Conservation (phyloP, 2,329 filamentous ascomycete species). For the Aspergillus persii region DNA sequence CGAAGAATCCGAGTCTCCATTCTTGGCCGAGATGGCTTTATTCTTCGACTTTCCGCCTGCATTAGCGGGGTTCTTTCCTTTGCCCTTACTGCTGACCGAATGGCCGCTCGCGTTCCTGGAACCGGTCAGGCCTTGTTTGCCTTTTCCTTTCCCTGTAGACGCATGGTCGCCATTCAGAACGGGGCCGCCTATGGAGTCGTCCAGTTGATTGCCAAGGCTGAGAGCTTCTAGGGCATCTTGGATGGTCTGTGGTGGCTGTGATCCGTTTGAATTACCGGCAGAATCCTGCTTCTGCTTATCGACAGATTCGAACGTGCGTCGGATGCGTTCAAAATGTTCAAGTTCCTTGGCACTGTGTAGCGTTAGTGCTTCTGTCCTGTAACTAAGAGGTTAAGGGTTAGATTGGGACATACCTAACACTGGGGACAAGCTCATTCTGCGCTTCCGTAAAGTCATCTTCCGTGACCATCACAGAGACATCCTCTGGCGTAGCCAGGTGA, state of each 20-base stretch:
- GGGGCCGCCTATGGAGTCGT: constrained; percentile 18
- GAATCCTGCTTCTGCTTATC: constrained; percentile 45
- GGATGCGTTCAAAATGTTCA: constrained; percentile 82
- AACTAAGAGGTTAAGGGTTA: neutral
- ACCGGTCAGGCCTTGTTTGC: constrained; percentile 26
- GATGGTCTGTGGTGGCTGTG: constrained; percentile 33
- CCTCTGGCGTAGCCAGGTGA: constrained; percentile 77
- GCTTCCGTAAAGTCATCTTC: constrained; percentile 85
- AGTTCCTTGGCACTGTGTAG: constrained; percentile 75
- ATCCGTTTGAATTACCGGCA: constrained; percentile 5
- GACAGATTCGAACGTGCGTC: constrained; percentile 72
- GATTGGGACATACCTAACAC: constrained; percentile 57
- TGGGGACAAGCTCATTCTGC: constrained; percentile 82
- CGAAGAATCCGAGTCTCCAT: constrained; percentile 33
- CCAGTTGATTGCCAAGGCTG: constrained; percentile 23
- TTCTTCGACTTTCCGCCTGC: constrained; percentile 25
- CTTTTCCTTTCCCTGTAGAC: constrained; percentile 31
- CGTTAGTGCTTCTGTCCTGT: constrained; percentile 22
- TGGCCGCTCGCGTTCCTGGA: constrained; percentile 31
- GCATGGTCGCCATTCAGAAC: constrained; percentile 27
- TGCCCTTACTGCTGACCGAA: constrained; percentile 29
- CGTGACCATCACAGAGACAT: constrained; percentile 81
- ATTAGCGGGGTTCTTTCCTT: constrained; percentile 15
- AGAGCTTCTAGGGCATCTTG: constrained; percentile 39
- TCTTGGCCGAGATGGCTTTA: constrained; percentile 33